phyloP scores from a whole-genome alignment of 306 rosid genomes.

The Vigna unguiculata region DNA sequence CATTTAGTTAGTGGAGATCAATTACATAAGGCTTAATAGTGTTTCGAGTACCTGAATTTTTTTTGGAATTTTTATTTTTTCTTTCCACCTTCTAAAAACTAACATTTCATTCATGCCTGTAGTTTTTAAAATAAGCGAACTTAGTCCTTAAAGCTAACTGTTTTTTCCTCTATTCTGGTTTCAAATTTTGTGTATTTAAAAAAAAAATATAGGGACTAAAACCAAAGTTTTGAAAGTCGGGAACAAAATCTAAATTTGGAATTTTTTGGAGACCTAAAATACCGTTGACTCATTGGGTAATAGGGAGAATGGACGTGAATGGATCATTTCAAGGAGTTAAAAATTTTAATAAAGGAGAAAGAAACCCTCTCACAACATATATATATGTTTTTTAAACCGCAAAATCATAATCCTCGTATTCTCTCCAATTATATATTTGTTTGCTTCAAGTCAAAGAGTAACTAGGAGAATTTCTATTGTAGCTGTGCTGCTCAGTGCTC shows the following conservation, averaged over 20 bases:
- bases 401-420: neutral
- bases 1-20: neutral
- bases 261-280: neutral
- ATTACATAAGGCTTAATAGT: neutral
- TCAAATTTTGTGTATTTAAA: neutral
- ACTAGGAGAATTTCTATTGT: neutral
- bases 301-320: neutral
- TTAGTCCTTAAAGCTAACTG: neutral
- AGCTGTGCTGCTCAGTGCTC: conserved; percentile 21
- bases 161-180: neutral
- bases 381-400: neutral
- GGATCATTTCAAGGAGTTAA: neutral
- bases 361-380: neutral
- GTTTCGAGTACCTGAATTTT: neutral
- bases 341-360: neutral
- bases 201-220: neutral
- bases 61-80: neutral
- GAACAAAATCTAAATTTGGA: neutral
- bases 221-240: neutral
- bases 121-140: neutral
- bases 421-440: neutral
- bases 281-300: neutral
- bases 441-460: conserved; percentile 23
- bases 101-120: neutral
- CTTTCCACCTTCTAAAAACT: neutral